phyloP scores from a whole-genome alignment of 768 basidiomycete species.

The Boletus sp. region DNA sequence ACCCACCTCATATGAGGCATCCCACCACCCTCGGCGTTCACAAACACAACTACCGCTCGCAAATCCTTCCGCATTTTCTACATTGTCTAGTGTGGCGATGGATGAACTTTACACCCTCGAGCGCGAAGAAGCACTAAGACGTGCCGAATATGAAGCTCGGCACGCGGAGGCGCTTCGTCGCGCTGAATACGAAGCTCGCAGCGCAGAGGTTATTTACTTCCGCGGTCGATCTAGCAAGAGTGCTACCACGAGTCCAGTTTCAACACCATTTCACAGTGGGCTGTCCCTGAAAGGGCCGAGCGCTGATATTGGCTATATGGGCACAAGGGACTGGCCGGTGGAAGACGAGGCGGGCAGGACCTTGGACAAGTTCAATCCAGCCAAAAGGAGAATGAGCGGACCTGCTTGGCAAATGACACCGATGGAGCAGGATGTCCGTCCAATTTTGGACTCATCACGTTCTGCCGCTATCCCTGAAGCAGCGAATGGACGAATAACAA shows the following conservation, averaged over 20 bases:
- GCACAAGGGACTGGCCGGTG: slow-evolving; percentile 36
- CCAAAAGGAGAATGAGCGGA: slow-evolving; percentile 51
- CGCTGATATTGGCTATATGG: slow-evolving; percentile 43
- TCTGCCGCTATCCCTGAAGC: slow-evolving; percentile 16
- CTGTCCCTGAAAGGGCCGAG: slow-evolving; percentile 19
- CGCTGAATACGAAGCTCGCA: slow-evolving; percentile 58
- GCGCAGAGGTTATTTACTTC: slow-evolving; percentile 44
- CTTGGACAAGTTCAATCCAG: slow-evolving; percentile 26
- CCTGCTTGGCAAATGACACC: slow-evolving; percentile 56
- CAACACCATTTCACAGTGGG: slow-evolving; percentile 38
- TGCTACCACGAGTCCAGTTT: slow-evolving; percentile 64
- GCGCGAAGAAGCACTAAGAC: slow-evolving; percentile 74
- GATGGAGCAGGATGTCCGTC: slow-evolving; percentile 34
- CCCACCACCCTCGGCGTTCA: slow-evolving; percentile 29
- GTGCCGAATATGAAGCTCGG: slow-evolving; percentile 83
- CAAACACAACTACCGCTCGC: slow-evolving; percentile 26
- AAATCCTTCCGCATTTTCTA: slow-evolving; percentile 56
- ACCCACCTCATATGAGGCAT: slow-evolving; percentile 49
- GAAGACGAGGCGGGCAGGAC: slow-evolving; percentile 29
- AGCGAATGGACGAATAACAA: slow-evolving; percentile 13
- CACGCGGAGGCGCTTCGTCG: slow-evolving; percentile 68
- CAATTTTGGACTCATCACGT: slow-evolving; percentile 15
- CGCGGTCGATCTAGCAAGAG: slow-evolving; percentile 52
- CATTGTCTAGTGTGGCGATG: slow-evolving; percentile 74
- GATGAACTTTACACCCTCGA: slow-evolving; percentile 90